Percentiles rank a stretch among this genome's conserved stretches.
phyloP scores from a whole-genome alignment of 768 basidiomycete genomes.

The Leccinum disarticulatum region DNA sequence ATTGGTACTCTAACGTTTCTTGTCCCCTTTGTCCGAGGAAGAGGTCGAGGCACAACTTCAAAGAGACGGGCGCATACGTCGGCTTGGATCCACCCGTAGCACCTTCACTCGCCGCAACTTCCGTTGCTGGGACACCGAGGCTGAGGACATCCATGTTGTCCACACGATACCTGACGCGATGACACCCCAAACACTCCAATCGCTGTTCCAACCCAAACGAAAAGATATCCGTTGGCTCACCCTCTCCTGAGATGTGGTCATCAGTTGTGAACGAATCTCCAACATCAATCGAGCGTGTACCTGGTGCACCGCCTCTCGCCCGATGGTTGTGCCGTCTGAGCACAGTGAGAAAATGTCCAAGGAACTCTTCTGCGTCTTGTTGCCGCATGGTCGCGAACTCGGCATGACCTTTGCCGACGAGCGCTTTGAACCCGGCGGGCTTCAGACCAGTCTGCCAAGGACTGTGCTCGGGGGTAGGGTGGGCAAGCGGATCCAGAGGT shows the following conservation, averaged over 20 bases:
- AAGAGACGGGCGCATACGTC: constrained; percentile 58
- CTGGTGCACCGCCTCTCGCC: constrained; percentile 36
- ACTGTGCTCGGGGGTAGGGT: constrained; percentile 24
- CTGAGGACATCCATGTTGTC: constrained; percentile 79
- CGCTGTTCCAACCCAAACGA: constrained; percentile 84
- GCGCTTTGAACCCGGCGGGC: constrained; percentile 81
- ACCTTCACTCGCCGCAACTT: constrained; percentile 10
- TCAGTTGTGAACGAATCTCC: not conserved
- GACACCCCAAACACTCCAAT: constrained; percentile 78
- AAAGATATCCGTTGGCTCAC: constrained; percentile 76
- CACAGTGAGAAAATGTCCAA: constrained; percentile 74
- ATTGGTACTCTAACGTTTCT: constrained; percentile 79
- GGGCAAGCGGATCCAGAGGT: constrained; percentile 35
- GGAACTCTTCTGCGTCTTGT: constrained; percentile 96
- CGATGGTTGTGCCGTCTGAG: constrained; percentile 67
- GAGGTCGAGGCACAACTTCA: constrained; percentile 61
- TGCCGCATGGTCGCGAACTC: constrained; percentile 97
- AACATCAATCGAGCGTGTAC: constrained; percentile 14
- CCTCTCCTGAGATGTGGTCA: constrained; percentile 2
- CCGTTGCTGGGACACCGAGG: constrained; percentile 71
- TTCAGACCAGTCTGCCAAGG: constrained; percentile 73
- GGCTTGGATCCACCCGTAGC: constrained; percentile 39
- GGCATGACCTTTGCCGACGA: constrained; percentile 89
- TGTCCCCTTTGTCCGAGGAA: constrained; percentile 43
- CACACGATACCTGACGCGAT: constrained; percentile 76